Conservation (phyloP, 768 basidiomycete species). For the Multifurca ochricompacta region DNA sequence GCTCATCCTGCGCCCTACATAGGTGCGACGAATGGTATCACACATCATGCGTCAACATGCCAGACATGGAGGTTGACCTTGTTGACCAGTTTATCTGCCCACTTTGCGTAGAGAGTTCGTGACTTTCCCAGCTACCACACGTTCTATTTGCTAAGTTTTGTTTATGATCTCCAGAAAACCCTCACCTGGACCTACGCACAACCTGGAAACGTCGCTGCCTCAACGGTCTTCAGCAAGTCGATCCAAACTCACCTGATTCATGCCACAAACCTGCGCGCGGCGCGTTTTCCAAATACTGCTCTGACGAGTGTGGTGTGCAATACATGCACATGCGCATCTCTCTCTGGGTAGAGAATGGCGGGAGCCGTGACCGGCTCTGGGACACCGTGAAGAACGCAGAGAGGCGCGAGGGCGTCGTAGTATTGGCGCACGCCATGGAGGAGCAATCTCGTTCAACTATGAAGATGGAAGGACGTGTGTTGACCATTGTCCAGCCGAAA, state of each 20-base stretch:
- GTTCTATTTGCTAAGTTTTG: background rate
- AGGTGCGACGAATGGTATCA: conserved; percentile 97
- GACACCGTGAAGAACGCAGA: conserved; percentile 62
- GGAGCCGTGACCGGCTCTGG: conserved; percentile 61
- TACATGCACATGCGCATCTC: conserved; percentile 62
- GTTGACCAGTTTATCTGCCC: conserved; percentile 93
- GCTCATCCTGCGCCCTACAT: background rate
- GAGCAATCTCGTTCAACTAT: conserved; percentile 5
- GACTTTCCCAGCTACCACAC: background rate
- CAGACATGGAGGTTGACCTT: conserved; percentile 74
- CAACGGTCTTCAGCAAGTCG: conserved; percentile 55
- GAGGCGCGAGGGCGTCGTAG: conserved; percentile 63
- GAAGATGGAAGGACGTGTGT: background rate
- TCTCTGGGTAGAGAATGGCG: conserved; percentile 53
- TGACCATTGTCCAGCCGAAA: conserved; percentile 28
- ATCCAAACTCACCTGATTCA: conserved; percentile 53
- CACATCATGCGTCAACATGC: conserved; percentile 74
- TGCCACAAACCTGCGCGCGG: conserved; percentile 80
- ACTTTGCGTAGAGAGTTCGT: conserved; percentile 65
- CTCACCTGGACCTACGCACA: conserved; percentile 52
- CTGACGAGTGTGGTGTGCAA: conserved; percentile 76
- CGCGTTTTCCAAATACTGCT: conserved; percentile 86
- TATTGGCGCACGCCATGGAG: conserved; percentile 25
- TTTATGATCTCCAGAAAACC: conserved; percentile 38
- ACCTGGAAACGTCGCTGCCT: conserved; percentile 78